These are phyloP conservation scores for Aspergillus sp. DNA, from an alignment of 2,329 filamentous ascomycete species.

Conservation along the genomic window DNA sequence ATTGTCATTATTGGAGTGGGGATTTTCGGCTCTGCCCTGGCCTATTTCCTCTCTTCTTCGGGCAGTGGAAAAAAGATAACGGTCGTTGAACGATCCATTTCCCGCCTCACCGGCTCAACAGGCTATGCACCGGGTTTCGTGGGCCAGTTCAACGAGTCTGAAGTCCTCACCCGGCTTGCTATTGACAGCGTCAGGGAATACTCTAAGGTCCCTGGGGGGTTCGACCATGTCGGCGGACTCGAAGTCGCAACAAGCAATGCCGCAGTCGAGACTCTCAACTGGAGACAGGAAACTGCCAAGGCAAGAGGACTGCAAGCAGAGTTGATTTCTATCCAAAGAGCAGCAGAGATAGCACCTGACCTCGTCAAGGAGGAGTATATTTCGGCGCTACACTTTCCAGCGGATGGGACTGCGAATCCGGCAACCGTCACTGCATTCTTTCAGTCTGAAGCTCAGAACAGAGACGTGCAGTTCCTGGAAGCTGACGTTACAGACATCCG, in stretches of 20 bases:
- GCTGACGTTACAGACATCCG: conserved; percentile 19
- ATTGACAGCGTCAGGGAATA: conserved; percentile 32
- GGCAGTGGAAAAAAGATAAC: conserved; percentile 17
- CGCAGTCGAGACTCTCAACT: conserved; percentile 19
- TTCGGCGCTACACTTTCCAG: conserved; percentile 24
- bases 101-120: conserved; percentile 30
- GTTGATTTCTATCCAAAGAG: conserved; percentile 23
- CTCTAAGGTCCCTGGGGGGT: conserved; percentile 26
- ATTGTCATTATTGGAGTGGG: conserved; percentile 32
- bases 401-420: conserved; percentile 30
- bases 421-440: conserved; percentile 25
- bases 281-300: conserved; percentile 20
- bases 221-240: conserved; percentile 28
- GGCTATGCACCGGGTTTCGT: conserved; percentile 37
- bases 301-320: conserved; percentile 25
- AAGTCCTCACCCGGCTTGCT: conserved; percentile 31
- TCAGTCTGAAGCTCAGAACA: conserved; percentile 19
- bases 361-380: conserved; percentile 26
- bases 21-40: conserved; percentile 36
- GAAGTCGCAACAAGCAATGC: conserved; percentile 25
- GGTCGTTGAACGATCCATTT: conserved; percentile 29
- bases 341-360: conserved; percentile 26
- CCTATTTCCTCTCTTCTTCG: conserved; percentile 29
- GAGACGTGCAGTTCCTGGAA: conserved; percentile 25
- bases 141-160: conserved; percentile 36